phyloP scores from a whole-genome alignment of 345 rosid species.

The Pseudoturritis turrita region DNA sequence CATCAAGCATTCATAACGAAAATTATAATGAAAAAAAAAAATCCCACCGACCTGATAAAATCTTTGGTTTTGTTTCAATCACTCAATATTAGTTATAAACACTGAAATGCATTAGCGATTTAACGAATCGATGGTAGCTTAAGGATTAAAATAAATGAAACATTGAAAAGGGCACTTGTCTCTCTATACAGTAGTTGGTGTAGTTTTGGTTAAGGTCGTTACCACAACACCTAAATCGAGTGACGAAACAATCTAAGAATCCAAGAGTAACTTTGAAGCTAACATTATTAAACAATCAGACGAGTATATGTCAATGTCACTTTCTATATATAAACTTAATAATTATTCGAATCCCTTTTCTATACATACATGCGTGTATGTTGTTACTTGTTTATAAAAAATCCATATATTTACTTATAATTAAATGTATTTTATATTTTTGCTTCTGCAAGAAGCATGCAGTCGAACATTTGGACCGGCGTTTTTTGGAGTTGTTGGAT shows the following conservation, averaged over 20 bases:
- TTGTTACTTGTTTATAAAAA: background rate
- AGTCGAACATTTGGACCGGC: constrained; percentile 20
- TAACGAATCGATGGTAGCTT: background rate
- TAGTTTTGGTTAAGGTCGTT: constrained; percentile 28
- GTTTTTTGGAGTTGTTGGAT: constrained; percentile 23
- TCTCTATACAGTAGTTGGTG: constrained; percentile 19
- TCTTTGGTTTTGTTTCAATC: background rate
- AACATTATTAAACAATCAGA: constrained; percentile 21
- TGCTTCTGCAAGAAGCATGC: constrained; percentile 30
- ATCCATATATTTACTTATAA: background rate
- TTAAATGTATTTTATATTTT: background rate
- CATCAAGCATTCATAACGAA: background rate
- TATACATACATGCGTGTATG: constrained; percentile 4
- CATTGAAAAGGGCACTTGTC: constrained; percentile 19
- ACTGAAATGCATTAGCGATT: background rate
- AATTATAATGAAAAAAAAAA: background rate
- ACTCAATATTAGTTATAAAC: background rate
- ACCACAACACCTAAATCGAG: constrained; percentile 28
- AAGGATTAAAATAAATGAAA: constrained; percentile 5
- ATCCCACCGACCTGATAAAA: background rate
- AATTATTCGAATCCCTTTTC: constrained; percentile 3
- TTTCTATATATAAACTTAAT: background rate
- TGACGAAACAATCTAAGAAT: constrained; percentile 14
- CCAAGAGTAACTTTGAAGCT: constrained; percentile 27
- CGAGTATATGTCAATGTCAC: constrained; percentile 16